Evolutionary conservation across 2,329 filamentous ascomycete species (phyloP).

Genomic region (Talaromyces sp.): DNA sequence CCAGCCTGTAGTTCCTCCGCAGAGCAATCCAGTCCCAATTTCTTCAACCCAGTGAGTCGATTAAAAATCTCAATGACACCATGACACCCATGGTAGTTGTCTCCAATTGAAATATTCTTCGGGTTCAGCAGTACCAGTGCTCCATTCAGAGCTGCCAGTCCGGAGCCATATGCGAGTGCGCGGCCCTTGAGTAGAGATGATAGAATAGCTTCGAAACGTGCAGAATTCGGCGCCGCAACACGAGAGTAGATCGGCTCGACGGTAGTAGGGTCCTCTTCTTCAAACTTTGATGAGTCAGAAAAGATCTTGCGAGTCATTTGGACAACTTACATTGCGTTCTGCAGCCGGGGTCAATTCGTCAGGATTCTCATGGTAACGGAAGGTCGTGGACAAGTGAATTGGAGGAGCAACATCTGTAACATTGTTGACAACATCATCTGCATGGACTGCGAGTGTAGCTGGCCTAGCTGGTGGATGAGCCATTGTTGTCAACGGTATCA

Average conservation of each 20-base stretch:
- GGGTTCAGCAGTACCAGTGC: slow-evolving; percentile 81
- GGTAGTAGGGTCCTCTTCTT: background rate
- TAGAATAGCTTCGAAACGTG: slow-evolving; percentile 80
- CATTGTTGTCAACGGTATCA: background rate
- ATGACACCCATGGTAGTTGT: slow-evolving; percentile 91
- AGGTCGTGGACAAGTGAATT: slow-evolving; percentile 79
- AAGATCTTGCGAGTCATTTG: background rate
- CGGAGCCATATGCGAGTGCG: slow-evolving; percentile 76
- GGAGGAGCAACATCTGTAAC: slow-evolving; percentile 72
- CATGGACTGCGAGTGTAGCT: slow-evolving; percentile 19
- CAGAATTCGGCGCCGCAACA: slow-evolving; percentile 70
- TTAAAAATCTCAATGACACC: slow-evolving; percentile 71
- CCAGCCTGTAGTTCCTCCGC: slow-evolving; percentile 65
- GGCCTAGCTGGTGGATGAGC: slow-evolving; percentile 7
- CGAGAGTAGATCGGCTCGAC: slow-evolving; percentile 75
- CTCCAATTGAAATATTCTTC: slow-evolving; percentile 73
- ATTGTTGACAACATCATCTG: slow-evolving; percentile 49
- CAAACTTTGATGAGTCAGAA: slow-evolving; percentile 9
- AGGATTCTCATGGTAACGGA: slow-evolving; percentile 66
- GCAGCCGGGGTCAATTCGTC: slow-evolving; percentile 50
- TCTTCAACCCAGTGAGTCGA: slow-evolving; percentile 70
- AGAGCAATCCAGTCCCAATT: slow-evolving; percentile 67
- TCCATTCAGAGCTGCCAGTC: slow-evolving; percentile 84
- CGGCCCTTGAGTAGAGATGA: slow-evolving; percentile 62
- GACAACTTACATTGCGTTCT: slow-evolving; percentile 51